Base-by-base conservation (phyloP, 768 basidiomycete genomes). In the Boletus insuetus region DNA sequence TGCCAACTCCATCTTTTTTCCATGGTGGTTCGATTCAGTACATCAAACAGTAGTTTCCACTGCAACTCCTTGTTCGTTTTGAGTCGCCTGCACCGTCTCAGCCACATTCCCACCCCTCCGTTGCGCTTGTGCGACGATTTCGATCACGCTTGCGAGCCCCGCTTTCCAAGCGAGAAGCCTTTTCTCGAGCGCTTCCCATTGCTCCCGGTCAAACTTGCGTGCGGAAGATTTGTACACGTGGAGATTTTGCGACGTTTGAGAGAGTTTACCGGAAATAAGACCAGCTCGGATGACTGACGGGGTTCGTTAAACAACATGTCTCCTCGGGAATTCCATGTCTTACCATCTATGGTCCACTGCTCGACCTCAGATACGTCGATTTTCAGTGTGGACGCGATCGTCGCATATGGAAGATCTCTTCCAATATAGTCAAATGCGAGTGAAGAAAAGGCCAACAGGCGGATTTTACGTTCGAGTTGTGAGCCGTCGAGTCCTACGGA, bases 261-360 rank as follows among this genome's bases (percentile, higher is more conserved):
- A 89, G 46, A 95, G 85, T 69, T 91, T 93, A 37, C 88, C 93
- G 48, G 84, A 82, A 32, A 94, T 69, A 43, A 94, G 81, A 26
- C 87, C 85, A 3, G 84, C 81, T 51, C 92, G 89, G 61, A 94
- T 92, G 53, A 87, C 38, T 39, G 6, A 39, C 29, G 29, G 9
- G 29, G 2, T 29, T 29, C 29, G 29, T 29, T 29, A 9, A 29
- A 29, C 34, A 35, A 35, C 16, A 17, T 7, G 35, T 17, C 3
- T 37, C 35, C 35, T 12, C 8, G 17, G 32, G 32, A 6, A 31
- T 4, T 41, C 19, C 9, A 50, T 31, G 13, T 59, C 77, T 56
- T 64, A 92, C 91, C 86, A 72, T 94, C 90, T 58, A 94, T 94
- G 39, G 85, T 84, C 90, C 91, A 94, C 64, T 82, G 85, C 69